phyloP scores from a whole-genome alignment of 2,329 filamentous ascomycete genomes.

The Pestalotiopsis sp. region DNA sequence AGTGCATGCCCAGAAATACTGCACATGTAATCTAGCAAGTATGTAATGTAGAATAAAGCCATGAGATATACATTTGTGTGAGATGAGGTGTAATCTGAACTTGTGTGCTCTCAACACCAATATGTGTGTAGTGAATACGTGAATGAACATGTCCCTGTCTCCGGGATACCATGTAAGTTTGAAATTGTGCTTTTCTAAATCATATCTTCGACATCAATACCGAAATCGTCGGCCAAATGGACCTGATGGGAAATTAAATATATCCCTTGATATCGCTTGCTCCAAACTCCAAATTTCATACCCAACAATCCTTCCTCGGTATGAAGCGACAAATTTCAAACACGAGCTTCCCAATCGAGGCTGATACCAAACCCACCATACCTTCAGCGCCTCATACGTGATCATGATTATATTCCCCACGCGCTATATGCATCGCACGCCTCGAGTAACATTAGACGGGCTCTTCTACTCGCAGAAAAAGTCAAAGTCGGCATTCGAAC shows the following conservation, averaged over 20 bases:
- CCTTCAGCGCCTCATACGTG: not conserved
- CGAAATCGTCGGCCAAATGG: not conserved
- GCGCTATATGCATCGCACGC: no score
- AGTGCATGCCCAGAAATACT: not conserved
- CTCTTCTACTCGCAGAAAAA: slow-evolving; percentile 42
- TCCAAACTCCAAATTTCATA: not conserved
- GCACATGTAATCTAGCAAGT: not conserved
- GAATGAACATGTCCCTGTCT: not conserved
- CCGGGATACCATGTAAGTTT: not conserved
- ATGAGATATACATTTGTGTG: no score
- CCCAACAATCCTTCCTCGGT: not conserved
- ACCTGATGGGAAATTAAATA: not conserved
- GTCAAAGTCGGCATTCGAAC: slow-evolving; percentile 44
- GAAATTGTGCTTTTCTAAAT: not conserved
- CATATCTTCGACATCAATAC: not conserved
- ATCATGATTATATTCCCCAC: not conserved
- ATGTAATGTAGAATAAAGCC: no score
- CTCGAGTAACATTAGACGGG: not conserved
- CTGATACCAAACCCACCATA: not conserved
- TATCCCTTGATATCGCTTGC: not conserved
- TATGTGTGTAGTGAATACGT: no score
- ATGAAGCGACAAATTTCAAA: not conserved
- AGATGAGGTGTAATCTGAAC: no score
- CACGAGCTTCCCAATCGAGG: not conserved
- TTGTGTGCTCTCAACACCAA: no score